Percentiles rank a stretch among this genome's conserved stretches.
These are phyloP conservation scores for Floccularia luteovirens DNA, from an alignment of 768 basidiomycete species.

Conservation along the genomic window DNA sequence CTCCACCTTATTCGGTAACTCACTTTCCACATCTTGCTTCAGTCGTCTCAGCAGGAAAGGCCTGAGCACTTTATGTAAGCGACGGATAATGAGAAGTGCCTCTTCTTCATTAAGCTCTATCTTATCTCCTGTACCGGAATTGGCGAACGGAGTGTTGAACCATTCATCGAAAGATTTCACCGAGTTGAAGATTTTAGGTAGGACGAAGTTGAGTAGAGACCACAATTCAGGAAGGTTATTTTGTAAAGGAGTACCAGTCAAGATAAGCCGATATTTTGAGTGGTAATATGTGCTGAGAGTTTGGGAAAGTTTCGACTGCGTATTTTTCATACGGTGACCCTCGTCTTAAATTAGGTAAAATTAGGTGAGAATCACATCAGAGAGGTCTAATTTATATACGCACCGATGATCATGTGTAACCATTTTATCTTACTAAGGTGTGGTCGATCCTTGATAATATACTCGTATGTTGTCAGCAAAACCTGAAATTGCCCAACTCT, in stretches of 20 bases:
- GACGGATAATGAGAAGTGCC: conserved; percentile 92
- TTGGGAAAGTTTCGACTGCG: conserved; percentile 78
- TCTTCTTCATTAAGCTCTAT: conserved; percentile 99
- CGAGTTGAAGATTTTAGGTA: conserved; percentile 96
- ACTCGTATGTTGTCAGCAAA: conserved; percentile 91
- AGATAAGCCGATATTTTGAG: conserved; percentile 86
- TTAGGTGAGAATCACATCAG: conserved; percentile 3
- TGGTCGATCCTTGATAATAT: conserved; percentile 96
- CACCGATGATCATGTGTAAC: conserved; percentile 96
- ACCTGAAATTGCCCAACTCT: conserved; percentile 85
- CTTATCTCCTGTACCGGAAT: conserved; percentile 96
- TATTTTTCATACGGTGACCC: conserved; percentile 98
- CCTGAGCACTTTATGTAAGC: conserved; percentile 90
- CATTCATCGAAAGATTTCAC: conserved; percentile 99
- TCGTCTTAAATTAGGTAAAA: conserved; percentile 49
- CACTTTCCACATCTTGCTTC: conserved; percentile 96
- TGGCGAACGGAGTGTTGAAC: conserved; percentile 99
- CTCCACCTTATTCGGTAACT: conserved; percentile 95
- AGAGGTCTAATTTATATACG: conserved; percentile 11
- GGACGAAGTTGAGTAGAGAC: conserved; percentile 91
- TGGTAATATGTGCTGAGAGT: conserved; percentile 91
- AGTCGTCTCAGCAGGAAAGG: conserved; percentile 88
- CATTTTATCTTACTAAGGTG: conserved; percentile 86
- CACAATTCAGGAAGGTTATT: conserved; percentile 96
- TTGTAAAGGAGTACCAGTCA: conserved; percentile 93